Evolutionary conservation across 106 monocot genomes (phyloP).

Genomic region (Acanthochlamys bracteata): DNA sequence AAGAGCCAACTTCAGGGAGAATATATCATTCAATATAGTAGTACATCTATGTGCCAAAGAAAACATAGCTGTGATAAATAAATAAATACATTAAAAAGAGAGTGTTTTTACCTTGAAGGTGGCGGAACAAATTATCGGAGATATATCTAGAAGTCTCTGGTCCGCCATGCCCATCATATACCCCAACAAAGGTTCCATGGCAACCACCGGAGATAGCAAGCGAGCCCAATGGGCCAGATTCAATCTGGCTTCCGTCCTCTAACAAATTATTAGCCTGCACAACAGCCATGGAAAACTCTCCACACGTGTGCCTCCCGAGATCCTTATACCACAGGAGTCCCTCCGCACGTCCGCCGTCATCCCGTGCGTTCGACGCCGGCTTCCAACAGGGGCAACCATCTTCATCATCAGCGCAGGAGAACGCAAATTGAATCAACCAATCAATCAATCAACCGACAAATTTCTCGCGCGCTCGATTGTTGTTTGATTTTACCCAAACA

Average conservation of each 20-base stretch:
- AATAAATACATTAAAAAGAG: not conserved
- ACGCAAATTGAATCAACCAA: no score
- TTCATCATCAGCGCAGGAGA: constrained; percentile 26
- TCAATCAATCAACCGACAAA: not conserved
- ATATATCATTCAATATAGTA: no score
- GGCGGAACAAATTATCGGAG: constrained; percentile 37
- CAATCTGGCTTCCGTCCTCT: constrained; percentile 72
- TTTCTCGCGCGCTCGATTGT: not conserved
- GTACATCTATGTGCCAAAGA: no score
- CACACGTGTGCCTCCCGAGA: constrained; percentile 35
- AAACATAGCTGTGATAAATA: no score
- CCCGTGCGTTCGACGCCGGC: constrained; percentile 2
- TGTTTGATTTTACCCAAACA: no score
- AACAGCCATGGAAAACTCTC: constrained; percentile 83
- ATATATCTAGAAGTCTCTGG: constrained; percentile 50
- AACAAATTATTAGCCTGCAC: constrained; percentile 56
- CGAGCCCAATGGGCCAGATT: constrained; percentile 41
- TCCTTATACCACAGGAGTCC: constrained; percentile 58
- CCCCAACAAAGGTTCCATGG: constrained; percentile 59
- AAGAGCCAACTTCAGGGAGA: no score
- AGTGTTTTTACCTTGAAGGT: constrained; percentile 36
- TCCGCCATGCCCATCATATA: constrained; percentile 82
- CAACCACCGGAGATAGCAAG: not conserved
- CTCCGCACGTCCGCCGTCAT: constrained; percentile 21
- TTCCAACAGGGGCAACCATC: constrained; percentile 41